Base-by-base conservation (phyloP, 2,329 filamentous ascomycete genomes). In the Arthrobotrys conoides region DNA sequence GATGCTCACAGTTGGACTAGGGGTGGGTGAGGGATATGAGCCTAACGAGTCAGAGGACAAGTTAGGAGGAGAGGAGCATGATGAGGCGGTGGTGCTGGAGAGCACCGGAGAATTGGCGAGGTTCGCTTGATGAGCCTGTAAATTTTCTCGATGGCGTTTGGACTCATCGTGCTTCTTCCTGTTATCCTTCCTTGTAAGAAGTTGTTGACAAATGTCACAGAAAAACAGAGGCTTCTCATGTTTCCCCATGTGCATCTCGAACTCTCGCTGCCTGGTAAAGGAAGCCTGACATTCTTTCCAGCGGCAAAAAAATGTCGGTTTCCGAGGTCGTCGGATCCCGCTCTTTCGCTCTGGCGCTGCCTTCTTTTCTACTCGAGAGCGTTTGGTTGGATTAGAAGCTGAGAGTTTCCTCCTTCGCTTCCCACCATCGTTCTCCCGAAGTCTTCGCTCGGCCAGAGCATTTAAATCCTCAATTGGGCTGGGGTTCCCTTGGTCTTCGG, bases 191-290 rank as follows among this genome's bases (percentile, higher is more conserved):
- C 75, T 24, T 2, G 61, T 51, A 20, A 46, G 22, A 8, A 49
- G 30, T 16, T 48, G 30, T 5, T 18, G 10, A 22, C 63, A 78
- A n/a, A 65, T 22, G 1, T 78, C 49, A 38, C 75, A 78, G 5
- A 4, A 16, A 20, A 64, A 72, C 6, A 78, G 22, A 0, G 68
- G 68, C 18, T 55, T 68, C 16, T 57, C 67, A 33, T 78, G 75
- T 36, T 64, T 59, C 6, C 41, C 57, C 46, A 68, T 68, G 24
- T 78, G 75, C 30, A 69, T 33, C 27, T 78, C 53, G 3, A 78
- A 69, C 1, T 55, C 18, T 1, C 75, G 33, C 22, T 64, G 18
- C n/a, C 61, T 46, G 0, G 75, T 78, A 38, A 71, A 78, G 22
- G 22, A 10, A 14, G 44, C 18, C 5, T 16, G 24, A 12, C 75